Base-by-base conservation (phyloP, 176 grass and related monocot species). In the Zoysia japonica region DNA sequence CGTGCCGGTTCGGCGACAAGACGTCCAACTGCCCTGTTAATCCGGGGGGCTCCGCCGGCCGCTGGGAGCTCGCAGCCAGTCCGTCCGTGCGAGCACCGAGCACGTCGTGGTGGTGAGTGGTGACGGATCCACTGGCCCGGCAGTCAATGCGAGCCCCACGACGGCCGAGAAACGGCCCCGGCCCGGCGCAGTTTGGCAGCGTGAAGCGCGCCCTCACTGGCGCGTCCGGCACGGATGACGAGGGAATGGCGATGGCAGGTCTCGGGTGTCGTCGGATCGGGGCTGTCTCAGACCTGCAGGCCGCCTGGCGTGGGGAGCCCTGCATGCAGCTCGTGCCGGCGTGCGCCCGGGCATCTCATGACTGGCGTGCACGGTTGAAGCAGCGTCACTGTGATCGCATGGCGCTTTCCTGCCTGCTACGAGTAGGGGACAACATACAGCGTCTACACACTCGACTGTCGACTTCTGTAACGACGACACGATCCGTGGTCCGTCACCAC, bases 281-380 rank as follows among this genome's bases (percentile, higher is more conserved):
- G 28, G 28, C 28, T 28, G 28, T 28, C 28, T 28, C 28, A 28
- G 28, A 0, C 28, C 28, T 28, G 28, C 28, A 28, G 28, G 28
- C 28, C 28, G 28, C 28, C 59, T 36, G 50, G 11, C 52, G 42
- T 54, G 57, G 59, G 48, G 12, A 19, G 54, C 16, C 54, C 5
- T 15, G 28, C 70, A 71, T 70, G 78, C 28, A 64, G 48, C 49
- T 56, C 79, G 60, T 87, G 85, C 75, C 80, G 70, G 86, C 81
- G 45, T 74, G 86, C 86, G 81, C 12, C 81, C 75, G 20, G 64
- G 62, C 76, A 67, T 13, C 86, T 28, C 28, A 28, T 61, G 76
- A 36, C 79, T 10, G 11, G 65, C 63, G 76, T 70, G 81, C 67
- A 74, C 75, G 52, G 54, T 4, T 40, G 13, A 15, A 3, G 37